Conservation (phyloP, 441 rosid genomes). For the Sinapis alba region DNA sequence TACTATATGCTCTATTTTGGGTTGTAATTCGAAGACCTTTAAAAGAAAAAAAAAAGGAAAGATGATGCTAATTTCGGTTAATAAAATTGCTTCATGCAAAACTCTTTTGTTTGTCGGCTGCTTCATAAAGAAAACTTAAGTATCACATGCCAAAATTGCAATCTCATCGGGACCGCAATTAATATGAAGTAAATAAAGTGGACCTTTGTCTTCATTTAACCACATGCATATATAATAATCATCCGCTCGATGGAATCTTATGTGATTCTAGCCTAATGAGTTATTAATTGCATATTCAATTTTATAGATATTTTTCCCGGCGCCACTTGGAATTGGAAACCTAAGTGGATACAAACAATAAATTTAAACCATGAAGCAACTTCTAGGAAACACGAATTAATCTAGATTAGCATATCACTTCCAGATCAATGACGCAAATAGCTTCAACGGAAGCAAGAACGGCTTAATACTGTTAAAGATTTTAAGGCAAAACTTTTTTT, state of each 20-base stretch:
- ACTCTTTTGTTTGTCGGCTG: background rate
- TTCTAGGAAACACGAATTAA: background rate
- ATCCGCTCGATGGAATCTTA: slow-evolving; percentile 12
- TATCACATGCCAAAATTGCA: slow-evolving; percentile 13
- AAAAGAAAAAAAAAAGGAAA: no score
- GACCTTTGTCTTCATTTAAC: background rate
- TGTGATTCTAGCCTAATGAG: background rate
- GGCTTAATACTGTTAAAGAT: no score
- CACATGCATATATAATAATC: background rate
- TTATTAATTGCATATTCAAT: background rate
- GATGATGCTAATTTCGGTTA: background rate
- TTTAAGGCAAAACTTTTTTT: no score
- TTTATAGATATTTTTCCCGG: background rate
- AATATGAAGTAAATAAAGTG: slow-evolving; percentile 15
- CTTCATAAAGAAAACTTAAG: background rate
- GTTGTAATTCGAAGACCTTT: no score
- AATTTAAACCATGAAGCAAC: background rate
- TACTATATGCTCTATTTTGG: no score
- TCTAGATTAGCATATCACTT: background rate
- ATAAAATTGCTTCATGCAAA: background rate
- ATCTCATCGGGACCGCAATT: slow-evolving; percentile 18
- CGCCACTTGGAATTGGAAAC: background rate
- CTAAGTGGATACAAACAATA: background rate
- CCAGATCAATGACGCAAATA: background rate
- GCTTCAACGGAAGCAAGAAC: no score